These are phyloP conservation scores for Marvania coccoides DNA, from an alignment of 139 green algal species.

Conservation along the genomic window DNA sequence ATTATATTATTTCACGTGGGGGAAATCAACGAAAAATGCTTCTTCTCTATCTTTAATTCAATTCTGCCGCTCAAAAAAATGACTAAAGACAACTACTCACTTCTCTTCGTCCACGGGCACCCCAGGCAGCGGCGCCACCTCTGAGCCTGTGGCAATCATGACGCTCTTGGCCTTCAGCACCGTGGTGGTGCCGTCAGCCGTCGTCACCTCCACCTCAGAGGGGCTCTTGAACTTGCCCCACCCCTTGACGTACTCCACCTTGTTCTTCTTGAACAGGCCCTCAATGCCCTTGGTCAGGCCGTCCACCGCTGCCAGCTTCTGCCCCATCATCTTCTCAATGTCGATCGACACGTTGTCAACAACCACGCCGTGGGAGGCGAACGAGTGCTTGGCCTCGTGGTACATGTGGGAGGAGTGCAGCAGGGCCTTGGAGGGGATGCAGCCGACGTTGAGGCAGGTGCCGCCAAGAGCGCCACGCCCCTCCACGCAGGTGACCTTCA, in stretches of 20 bases:
- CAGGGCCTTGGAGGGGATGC: conserved; percentile 94
- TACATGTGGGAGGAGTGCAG: conserved; percentile 94
- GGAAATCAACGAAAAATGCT: background rate
- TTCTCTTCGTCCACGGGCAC: conserved; percentile 91
- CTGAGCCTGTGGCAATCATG: conserved; percentile 92
- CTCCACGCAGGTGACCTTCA: conserved; percentile 95
- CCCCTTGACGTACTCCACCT: conserved; percentile 92
- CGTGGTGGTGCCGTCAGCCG: conserved; percentile 58
- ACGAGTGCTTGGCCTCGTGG: conserved; percentile 75
- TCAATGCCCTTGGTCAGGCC: conserved; percentile 97
- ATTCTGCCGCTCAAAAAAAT: background rate
- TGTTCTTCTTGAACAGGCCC: conserved; percentile 99
- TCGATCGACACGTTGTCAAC: conserved; percentile 62
- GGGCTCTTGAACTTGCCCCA: conserved; percentile 73
- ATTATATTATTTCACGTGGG: background rate
- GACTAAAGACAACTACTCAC: conserved; percentile 23
- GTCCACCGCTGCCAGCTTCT: conserved; percentile 83
- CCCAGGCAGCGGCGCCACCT: conserved; percentile 78
- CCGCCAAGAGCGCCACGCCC: conserved; percentile 85
- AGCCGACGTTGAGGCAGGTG: conserved; percentile 98
- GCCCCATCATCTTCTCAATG: conserved; percentile 83
- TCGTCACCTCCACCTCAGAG: conserved; percentile 78
- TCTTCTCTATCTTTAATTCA: background rate
- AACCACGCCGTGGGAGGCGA: conserved; percentile 77
- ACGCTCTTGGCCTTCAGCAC: conserved; percentile 82